Evolutionary conservation across 2,329 filamentous ascomycete species (phyloP).

Genomic region (Cytospora schulzeri): DNA sequence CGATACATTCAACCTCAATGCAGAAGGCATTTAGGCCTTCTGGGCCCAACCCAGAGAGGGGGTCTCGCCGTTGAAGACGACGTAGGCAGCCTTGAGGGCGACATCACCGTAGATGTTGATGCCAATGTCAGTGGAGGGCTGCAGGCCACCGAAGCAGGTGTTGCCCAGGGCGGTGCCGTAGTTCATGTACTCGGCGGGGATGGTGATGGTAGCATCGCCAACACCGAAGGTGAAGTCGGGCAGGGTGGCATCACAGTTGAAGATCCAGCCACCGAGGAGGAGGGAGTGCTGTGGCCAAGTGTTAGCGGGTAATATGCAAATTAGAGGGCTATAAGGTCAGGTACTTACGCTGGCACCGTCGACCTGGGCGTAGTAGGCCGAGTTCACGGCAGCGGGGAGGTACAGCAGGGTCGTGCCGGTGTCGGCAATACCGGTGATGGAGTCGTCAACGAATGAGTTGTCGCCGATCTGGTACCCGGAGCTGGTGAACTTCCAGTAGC

Average conservation of each 20-base stretch:
- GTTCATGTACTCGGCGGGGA: constrained; percentile 50
- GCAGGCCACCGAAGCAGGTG: constrained; percentile 68
- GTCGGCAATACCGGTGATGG: constrained; percentile 53
- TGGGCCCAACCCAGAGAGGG: not conserved
- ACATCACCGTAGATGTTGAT: constrained; percentile 70
- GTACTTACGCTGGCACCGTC: constrained; percentile 37
- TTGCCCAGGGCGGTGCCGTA: constrained; percentile 52
- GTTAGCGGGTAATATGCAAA: not conserved
- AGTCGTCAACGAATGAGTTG: constrained; percentile 19
- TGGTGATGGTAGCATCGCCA: constrained; percentile 47
- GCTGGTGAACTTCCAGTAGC: constrained; percentile 64
- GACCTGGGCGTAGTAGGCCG: constrained; percentile 55
- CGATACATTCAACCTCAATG: not conserved
- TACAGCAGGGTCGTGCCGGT: constrained; percentile 62
- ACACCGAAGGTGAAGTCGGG: constrained; percentile 55
- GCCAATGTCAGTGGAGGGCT: constrained; percentile 57
- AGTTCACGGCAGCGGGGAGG: constrained; percentile 48
- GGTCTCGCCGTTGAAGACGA: constrained; percentile 59
- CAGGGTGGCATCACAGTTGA: constrained; percentile 49
- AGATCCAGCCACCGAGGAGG: constrained; percentile 51
- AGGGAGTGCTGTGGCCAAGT: constrained; percentile 35
- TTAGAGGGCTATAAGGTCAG: not conserved
- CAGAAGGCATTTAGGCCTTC: not conserved
- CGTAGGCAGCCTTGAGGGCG: constrained; percentile 70
- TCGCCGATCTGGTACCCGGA: constrained; percentile 36